Base-by-base conservation (phyloP, 2,329 filamentous ascomycete species). In the Claviceps cyperi region DNA sequence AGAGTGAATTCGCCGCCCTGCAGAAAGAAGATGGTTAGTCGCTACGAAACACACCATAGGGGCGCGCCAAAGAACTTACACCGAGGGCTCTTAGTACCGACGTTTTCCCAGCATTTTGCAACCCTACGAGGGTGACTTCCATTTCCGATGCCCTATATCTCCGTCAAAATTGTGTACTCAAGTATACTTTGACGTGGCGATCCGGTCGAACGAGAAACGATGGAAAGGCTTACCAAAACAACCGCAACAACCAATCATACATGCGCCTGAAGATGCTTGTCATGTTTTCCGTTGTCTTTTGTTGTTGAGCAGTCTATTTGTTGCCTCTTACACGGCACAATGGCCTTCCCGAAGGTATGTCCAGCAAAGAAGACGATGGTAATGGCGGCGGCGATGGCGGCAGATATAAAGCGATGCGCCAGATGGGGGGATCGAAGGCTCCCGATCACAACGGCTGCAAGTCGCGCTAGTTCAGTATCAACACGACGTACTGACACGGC, bases 111-210 rank as follows among this genome's bases (percentile, higher is more conserved):
- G 92, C 92, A 72, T 97, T 97, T 66, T 98, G 92, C 64, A 98
- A 73, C 22, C 92, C 92, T 66, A 98, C 91, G 84, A 98, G 94
- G 59, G 92, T 97, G 65, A 98, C 91, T 71, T 98, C 92, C 90
- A 98, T 96, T 74, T 98, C 92, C 58, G 90, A 94, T 59, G 91
- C 89, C 92, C 91, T 96, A 57, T 54, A 51, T 48, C 28, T 38
- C 19, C 41, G 40, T 62, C 54, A 62, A 52, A 48, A 54, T 50
- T 45, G 36, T 13, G 4, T 28, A 21, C 21, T n/a, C 32, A 17
- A 21, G 19, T 19, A n/a, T 17, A 47, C 35, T 15, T 15, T 38
- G 43, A 36, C 19, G 32, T 46, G 4, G 54, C 50, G 43, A 32
- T 21, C 45, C 14, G 17, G 36, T 38, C 35, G 35, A 50, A 19